Base-by-base conservation (phyloP, 352 stramenopile genomes). In the Hyaloperonospora brassicae region DNA sequence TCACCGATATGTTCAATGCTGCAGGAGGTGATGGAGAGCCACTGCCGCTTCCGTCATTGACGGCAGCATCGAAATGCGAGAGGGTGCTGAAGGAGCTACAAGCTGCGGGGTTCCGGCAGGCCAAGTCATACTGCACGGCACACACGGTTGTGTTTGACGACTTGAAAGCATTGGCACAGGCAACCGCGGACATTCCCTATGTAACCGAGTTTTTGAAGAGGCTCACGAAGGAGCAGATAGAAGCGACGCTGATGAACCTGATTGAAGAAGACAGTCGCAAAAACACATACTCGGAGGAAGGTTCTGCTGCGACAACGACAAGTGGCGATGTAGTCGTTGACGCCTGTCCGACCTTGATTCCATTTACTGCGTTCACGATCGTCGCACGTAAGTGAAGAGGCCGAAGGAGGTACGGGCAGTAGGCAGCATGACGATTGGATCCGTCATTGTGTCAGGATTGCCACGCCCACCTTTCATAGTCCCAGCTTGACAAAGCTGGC, bases 331-430 rank as follows among this genome's bases (percentile, higher is more conserved):
- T 64, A 23, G 2, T 34, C 2, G 0, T 36, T 21, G 60, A 66
- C 39, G 46, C 46, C 36, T 13, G 47, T 14, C 64, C 64, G 11
- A 36, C 52, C 10, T 52, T 66, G 60, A 63, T 72, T 14, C 46
- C 56, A 21, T 72, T 68, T 43, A 57, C 30, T 24, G 60, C 45
- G 7, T 69, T 51, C 36, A 66, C 53, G 4, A 57, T 72, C 25
- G 10, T 64, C 14, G 64, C 64, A 8, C 55, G 47, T 25, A 72
- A 72, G 60, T 72, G 43, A 71, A n/a, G n/a, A n/a, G n/a, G n/a
- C n/a, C n/a, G n/a, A n/a, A n/a, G n/a, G n/a, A n/a, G n/a, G n/a
- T n/a, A n/a, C n/a, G n/a, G n/a, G n/a, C n/a, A n/a, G n/a, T n/a
- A n/a, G n/a, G n/a, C n/a, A n/a, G n/a, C n/a, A n/a, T n/a, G n/a